Percentiles rank a stretch among this genome's conserved stretches.
phyloP scores from a whole-genome alignment of 129 eudicot genomes.

The Flaveria linearis region DNA sequence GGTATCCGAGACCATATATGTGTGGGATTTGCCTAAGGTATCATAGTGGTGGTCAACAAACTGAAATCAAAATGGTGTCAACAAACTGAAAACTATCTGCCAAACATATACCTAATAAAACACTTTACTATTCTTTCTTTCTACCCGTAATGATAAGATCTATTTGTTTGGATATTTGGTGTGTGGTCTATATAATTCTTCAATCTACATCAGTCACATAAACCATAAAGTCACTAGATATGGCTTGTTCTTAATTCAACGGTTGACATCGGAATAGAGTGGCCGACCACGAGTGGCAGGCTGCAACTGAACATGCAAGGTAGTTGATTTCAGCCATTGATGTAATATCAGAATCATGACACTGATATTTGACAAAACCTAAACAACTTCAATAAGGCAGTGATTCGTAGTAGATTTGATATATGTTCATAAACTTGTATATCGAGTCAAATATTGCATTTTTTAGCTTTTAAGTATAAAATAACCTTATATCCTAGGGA shows the following conservation, averaged over 20 bases:
- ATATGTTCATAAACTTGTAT: not conserved
- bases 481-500: not conserved
- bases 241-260: constrained; percentile 31
- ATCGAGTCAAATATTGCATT: not conserved
- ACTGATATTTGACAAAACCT: not conserved
- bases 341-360: constrained; percentile 33
- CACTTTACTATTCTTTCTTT: constrained; percentile 8
- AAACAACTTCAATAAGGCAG: constrained; percentile 6
- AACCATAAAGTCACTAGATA: constrained; percentile 31
- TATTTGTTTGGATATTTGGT: constrained; percentile 21
- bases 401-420: not conserved
- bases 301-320: constrained; percentile 41
- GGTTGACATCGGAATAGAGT: constrained; percentile 39
- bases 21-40: too few relatives aligned
- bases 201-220: constrained; percentile 37
- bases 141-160: constrained; percentile 16
- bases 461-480: not conserved
- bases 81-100: constrained; percentile 12
- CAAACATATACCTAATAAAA: constrained; percentile 18
- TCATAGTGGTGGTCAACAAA: constrained; percentile 5
- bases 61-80: not conserved
- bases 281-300: constrained; percentile 41
- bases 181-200: constrained; percentile 23
- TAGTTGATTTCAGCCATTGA: constrained; percentile 38
- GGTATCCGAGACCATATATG: not conserved